A percentile compares a stretch with the other conserved stretches of the same genome.
Evolutionary conservation across 148 eudicot species (phyloP).

Genomic region (Chenopodium album): DNA sequence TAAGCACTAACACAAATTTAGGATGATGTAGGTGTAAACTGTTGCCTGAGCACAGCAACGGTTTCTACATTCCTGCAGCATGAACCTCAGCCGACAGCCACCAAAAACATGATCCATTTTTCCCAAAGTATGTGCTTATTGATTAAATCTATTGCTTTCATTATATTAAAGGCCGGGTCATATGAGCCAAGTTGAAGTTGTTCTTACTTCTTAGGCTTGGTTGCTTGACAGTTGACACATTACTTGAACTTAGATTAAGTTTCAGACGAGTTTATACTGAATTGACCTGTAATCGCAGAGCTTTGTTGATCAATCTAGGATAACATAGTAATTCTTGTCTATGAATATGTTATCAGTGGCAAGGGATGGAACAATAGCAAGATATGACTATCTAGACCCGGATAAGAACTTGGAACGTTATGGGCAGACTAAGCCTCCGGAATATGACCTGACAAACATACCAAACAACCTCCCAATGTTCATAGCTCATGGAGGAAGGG

Average conservation of each 20-base stretch:
- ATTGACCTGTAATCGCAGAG: not conserved
- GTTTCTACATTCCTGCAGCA: constrained; percentile 35
- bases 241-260: not conserved
- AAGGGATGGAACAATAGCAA: constrained; percentile 47
- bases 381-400: constrained; percentile 45
- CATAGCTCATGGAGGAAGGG: constrained; percentile 57
- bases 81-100: constrained; percentile 66
- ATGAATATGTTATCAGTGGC: constrained; percentile 39
- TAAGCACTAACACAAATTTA: not conserved
- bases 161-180: not conserved
- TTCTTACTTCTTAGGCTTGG: not conserved
- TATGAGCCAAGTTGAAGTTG: not conserved
- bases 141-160: too few species aligned
- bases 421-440: constrained; percentile 51
- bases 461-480: constrained; percentile 54
- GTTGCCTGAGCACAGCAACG: constrained; percentile 58
- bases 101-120: constrained; percentile 76
- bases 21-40: constrained; percentile 48
- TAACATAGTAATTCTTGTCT: not conserved
- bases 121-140: constrained; percentile 63
- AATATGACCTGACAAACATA: constrained; percentile 45
- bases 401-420: constrained; percentile 43
- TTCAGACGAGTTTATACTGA: not conserved
- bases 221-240: not conserved
- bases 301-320: not conserved